A percentile compares a stretch with the other conserved stretches of the same genome.
These are phyloP conservation scores for Diaporthe velutina DNA, from an alignment of 2,329 filamentous ascomycete species.

Conservation along the genomic window DNA sequence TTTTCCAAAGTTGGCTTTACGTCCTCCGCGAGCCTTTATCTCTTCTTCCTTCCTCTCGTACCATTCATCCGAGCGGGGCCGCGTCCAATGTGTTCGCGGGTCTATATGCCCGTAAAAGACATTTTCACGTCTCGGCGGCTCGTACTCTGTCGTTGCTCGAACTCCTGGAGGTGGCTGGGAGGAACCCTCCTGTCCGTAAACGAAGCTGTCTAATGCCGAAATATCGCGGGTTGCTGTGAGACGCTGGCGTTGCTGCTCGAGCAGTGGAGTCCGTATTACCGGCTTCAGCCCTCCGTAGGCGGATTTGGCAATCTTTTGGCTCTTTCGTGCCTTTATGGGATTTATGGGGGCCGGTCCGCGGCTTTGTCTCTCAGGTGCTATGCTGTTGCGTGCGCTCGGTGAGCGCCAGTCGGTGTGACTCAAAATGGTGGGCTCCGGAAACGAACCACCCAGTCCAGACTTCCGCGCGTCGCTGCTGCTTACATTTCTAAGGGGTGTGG, in stretches of 20 bases:
- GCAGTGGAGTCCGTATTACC: slow-evolving; percentile 19
- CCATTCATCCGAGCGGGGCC: slow-evolving; percentile 60
- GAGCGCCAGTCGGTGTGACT: slow-evolving; percentile 22
- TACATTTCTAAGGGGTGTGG: slow-evolving; percentile 1
- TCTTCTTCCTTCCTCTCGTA: slow-evolving; percentile 61
- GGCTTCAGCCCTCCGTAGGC: background rate
- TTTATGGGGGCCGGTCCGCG: slow-evolving; percentile 7
- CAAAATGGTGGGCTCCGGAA: slow-evolving; percentile 2
- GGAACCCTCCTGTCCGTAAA: slow-evolving; percentile 45
- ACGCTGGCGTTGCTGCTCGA: slow-evolving; percentile 36
- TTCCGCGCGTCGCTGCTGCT: slow-evolving; percentile 13
- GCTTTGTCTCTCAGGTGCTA: slow-evolving; percentile 6
- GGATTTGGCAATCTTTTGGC: slow-evolving; percentile 8
- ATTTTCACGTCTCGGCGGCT: slow-evolving; percentile 39
- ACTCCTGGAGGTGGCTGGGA: slow-evolving; percentile 42
- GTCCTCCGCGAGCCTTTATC: slow-evolving; percentile 60
- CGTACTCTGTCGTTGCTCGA: slow-evolving; percentile 33
- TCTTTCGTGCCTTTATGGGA: background rate
- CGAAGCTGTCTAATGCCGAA: slow-evolving; percentile 43
- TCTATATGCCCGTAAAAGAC: slow-evolving; percentile 61
- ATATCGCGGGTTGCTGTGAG: slow-evolving; percentile 31
- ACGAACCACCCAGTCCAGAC: background rate
- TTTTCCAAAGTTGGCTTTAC: slow-evolving; percentile 66
- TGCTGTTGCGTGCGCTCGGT: slow-evolving; percentile 13
- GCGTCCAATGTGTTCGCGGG: slow-evolving; percentile 62